Evolutionary conservation across 2,329 filamentous ascomycete genomes (phyloP), one percentile per base, ranked within the genome.

Genomic region (Arthrobotrys megalospora): DNA sequence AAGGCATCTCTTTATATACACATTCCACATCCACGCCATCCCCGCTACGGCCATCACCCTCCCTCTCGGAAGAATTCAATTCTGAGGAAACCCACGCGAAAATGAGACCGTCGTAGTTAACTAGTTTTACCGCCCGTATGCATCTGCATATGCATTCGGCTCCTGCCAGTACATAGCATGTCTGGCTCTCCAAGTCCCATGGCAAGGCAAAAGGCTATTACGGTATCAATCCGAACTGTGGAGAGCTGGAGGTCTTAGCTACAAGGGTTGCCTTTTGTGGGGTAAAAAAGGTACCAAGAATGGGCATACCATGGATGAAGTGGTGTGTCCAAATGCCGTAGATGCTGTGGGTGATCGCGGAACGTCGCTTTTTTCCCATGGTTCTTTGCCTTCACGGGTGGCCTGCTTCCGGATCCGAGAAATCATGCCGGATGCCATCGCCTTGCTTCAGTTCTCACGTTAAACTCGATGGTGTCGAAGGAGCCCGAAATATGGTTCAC

Each of bases 11-110:
- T 55, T 72, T 78, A 77, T 78, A 78, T 78, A 78, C n/a, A 55
- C 48, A 24, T 34, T 41, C 47, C 16, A 5, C 11, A 47, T 34
- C 52, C 53, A 6, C 38, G 19, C 52, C 62, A 48, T 36, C 48
- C 50, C 19, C 16, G 10, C 53, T 16, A 53, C n/a, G 16, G 6
- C 19, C 62, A 52, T 62, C 34, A 63, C 62, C 75, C 67, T 67
- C 67, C 58, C 24, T 68, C 67, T 78, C 75, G 75, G 75, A 78
- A 78, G 67, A 78, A 78, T 72, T 72, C 60, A 71, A 62, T 4
- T 32, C 50, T 41, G 38, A 43, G 41, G n/a, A 52, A 41, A 14
- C 12, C 47, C 41, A 45, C 32, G 32, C 41, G 45, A 48, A 60
- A 70, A 43, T 14, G 34, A 53, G 34, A 32, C 36, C 43, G 41